Evolutionary conservation across 768 basidiomycete genomes (phyloP).

Genomic region (Sarcomyxa edulis): DNA sequence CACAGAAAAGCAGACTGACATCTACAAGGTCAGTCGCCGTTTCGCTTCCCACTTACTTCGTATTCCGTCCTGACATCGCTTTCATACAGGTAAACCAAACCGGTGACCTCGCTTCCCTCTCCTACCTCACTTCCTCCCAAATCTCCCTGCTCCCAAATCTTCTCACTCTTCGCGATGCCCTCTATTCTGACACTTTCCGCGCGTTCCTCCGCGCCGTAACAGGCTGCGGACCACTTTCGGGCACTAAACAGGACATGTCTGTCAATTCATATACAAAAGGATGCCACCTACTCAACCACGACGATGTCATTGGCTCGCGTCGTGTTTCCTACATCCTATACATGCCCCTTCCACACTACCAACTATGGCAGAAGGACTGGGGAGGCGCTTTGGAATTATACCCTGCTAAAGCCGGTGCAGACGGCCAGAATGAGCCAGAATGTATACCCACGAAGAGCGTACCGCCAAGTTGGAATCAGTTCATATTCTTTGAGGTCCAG

Average conservation of each 20-base stretch:
- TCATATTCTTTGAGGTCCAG: constrained; percentile 87
- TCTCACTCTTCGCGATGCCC: constrained; percentile 79
- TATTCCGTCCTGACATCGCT: constrained; percentile 3
- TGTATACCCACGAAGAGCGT: constrained; percentile 59
- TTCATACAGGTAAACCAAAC: constrained; percentile 84
- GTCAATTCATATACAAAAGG: constrained; percentile 89
- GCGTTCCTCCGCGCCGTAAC: constrained; percentile 81
- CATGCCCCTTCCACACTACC: constrained; percentile 74
- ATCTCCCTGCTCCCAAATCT: constrained; percentile 77
- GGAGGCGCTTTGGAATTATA: constrained; percentile 95
- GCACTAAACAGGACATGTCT: constrained; percentile 91
- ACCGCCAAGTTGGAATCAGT: constrained; percentile 85
- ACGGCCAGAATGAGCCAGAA: constrained; percentile 67
- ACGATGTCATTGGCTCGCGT: constrained; percentile 95
- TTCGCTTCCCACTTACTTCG: neutral
- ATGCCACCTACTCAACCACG: constrained; percentile 94
- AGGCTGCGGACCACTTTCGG: constrained; percentile 88
- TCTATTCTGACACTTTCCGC: constrained; percentile 84
- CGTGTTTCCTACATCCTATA: constrained; percentile 96
- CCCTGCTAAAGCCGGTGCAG: constrained; percentile 56
- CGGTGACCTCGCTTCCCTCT: constrained; percentile 91
- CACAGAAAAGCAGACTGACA: constrained; percentile 95
- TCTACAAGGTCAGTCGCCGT: constrained; percentile 72
- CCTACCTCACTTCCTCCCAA: constrained; percentile 75
- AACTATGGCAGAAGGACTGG: constrained; percentile 83